Evolutionary conservation across 2,329 filamentous ascomycete species (phyloP).

Genomic region (Sporothrix dimorphospora): DNA sequence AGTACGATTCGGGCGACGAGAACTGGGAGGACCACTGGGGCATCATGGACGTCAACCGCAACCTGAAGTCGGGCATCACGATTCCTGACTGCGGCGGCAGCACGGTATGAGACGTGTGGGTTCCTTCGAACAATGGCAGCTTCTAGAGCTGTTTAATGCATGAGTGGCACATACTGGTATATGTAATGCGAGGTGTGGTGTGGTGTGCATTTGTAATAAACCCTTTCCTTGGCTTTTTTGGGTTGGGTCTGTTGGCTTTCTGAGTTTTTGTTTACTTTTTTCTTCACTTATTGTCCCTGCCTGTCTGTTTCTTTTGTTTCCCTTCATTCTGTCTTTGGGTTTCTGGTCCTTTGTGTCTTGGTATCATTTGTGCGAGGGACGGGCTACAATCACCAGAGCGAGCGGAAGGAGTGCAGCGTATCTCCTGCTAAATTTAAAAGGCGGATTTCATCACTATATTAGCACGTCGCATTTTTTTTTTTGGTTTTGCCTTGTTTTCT

Average conservation of each 20-base stretch:
- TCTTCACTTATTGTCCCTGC: neutral
- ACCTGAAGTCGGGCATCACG: conserved; percentile 78
- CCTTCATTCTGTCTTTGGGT: neutral
- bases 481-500: no score
- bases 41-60: conserved; percentile 80
- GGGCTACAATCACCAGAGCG: neutral
- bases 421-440: neutral
- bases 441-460: neutral
- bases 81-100: conserved; percentile 87
- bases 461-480: neutral
- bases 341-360: neutral
- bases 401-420: neutral
- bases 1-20: conserved; percentile 68
- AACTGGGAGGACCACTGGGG: conserved; percentile 97
- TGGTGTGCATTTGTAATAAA: conserved; percentile 8
- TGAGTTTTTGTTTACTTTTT: neutral
- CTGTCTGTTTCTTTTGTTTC: neutral
- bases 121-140: neutral
- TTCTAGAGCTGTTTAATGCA: neutral
- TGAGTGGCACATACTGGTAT: neutral
- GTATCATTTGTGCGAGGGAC: neutral
- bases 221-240: neutral
- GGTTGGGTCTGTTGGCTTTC: neutral
- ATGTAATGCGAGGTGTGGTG: neutral
- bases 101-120: conserved; percentile 51